Percentiles rank a stretch among this genome's conserved stretches.
Conservation (phyloP, 2,329 filamentous ascomycete genomes). For the Fusarium odoratissimum region DNA sequence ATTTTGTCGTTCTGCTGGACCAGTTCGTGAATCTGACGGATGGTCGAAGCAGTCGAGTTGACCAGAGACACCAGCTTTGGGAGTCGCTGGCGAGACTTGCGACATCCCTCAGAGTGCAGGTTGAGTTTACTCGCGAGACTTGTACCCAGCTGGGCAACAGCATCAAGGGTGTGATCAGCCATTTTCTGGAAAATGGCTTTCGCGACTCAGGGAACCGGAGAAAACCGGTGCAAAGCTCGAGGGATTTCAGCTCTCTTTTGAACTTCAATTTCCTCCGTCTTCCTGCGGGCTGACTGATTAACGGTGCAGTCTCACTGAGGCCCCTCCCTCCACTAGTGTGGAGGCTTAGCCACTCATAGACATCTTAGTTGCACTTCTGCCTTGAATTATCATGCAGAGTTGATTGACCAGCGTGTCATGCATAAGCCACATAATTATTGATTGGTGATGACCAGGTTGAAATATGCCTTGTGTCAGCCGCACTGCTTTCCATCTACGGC, state of each 20-base stretch:
- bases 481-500: not conserved
- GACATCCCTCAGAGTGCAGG: not conserved
- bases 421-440: not conserved
- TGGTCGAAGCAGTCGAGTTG: not conserved
- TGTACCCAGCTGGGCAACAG: slow-evolving; percentile 1
- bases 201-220: too few species aligned
- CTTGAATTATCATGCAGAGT: not conserved
- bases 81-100: not conserved
- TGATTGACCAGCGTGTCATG: not conserved
- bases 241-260: not conserved
- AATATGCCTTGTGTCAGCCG: not conserved
- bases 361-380: not conserved
- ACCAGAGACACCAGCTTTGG: not conserved
- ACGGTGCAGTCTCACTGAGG: not conserved
- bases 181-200: not conserved
- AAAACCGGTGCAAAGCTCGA: rapidly evolving
- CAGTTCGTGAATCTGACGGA: not conserved
- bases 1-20: not conserved
- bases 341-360: not conserved
- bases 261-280: not conserved
- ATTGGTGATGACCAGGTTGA: not conserved
- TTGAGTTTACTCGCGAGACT: not conserved
- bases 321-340: not conserved
- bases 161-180: not conserved
- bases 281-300: not conserved